Evolutionary conservation across 177 flowering plant genomes (phyloP).

Genomic region (Vitis hybrid): DNA sequence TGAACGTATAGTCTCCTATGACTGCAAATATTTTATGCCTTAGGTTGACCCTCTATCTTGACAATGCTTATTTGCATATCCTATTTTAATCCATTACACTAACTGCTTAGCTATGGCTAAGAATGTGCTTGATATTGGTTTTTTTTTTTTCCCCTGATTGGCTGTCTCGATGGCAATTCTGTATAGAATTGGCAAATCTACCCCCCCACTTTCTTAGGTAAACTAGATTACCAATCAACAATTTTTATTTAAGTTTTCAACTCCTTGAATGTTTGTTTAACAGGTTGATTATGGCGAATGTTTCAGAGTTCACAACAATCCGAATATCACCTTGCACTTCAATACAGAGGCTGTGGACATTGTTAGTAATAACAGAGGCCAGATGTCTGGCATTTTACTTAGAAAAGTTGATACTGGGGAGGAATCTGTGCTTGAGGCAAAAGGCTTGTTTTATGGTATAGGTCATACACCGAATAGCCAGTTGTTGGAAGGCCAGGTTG

Average conservation of each 20-base stretch:
- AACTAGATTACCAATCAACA: constrained; percentile 30
- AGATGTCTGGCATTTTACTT: constrained; percentile 90
- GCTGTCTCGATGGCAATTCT: constrained; percentile 9
- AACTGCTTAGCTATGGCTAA: neutral
- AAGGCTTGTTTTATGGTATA: constrained; percentile 93
- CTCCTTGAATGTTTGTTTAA: constrained; percentile 95
- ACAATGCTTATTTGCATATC: neutral
- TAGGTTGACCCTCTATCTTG: neutral
- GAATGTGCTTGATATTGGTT: neutral
- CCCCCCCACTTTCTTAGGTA: neutral
- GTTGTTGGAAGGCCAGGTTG: constrained; percentile 82
- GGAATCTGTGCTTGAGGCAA: constrained; percentile 81
- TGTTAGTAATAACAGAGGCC: constrained; percentile 86
- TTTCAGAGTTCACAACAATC: constrained; percentile 99
- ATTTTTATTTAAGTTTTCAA: constrained; percentile 71
- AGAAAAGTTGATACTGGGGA: constrained; percentile 67
- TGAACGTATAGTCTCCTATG: neutral
- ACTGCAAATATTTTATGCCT: neutral
- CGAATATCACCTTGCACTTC: constrained; percentile 96
- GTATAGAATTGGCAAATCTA: too few relatives aligned
- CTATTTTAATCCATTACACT: neutral
- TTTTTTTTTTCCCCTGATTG: neutral
- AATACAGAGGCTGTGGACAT: constrained; percentile 86
- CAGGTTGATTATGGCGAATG: constrained; percentile 99
- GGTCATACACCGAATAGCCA: constrained; percentile 97